Percentiles rank a stretch among this genome's conserved stretches.
Conservation (phyloP, 2,329 filamentous ascomycete species). For the Colletotrichum lini region DNA sequence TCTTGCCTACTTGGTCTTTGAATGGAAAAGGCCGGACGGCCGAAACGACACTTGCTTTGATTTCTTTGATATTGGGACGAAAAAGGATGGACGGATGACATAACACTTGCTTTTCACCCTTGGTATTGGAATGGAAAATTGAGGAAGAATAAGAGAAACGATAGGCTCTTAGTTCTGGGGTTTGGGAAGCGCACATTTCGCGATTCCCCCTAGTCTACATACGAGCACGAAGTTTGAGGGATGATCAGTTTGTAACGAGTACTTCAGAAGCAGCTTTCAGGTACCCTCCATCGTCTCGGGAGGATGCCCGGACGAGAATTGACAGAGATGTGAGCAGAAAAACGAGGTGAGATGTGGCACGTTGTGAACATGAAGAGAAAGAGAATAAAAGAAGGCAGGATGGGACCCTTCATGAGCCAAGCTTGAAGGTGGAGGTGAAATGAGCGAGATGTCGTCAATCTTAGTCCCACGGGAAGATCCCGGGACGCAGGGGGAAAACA, state of each 20-base stretch:
- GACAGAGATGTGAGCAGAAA: background rate
- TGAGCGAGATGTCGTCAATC: constrained; percentile 11
- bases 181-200: background rate
- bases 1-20: background rate
- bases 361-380: background rate
- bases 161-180: constrained; percentile 5
- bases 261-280: constrained; percentile 5
- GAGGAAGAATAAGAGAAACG: background rate
- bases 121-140: too few species aligned
- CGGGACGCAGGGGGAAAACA: background rate
- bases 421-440: background rate
- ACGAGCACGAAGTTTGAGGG: background rate
- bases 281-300: background rate
- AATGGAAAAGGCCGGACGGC: too few species aligned
- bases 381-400: too few species aligned
- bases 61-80: background rate
- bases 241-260: background rate
- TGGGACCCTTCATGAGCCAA: background rate
- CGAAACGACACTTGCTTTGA: background rate
- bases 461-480: constrained; percentile 13
- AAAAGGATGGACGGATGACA: background rate
- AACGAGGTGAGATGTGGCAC: background rate
- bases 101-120: too few species aligned
- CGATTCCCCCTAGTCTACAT: background rate
- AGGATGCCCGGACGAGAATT: background rate